Evolutionary conservation across 257 asterid species (phyloP).

Genomic region (Solanum rostratum): DNA sequence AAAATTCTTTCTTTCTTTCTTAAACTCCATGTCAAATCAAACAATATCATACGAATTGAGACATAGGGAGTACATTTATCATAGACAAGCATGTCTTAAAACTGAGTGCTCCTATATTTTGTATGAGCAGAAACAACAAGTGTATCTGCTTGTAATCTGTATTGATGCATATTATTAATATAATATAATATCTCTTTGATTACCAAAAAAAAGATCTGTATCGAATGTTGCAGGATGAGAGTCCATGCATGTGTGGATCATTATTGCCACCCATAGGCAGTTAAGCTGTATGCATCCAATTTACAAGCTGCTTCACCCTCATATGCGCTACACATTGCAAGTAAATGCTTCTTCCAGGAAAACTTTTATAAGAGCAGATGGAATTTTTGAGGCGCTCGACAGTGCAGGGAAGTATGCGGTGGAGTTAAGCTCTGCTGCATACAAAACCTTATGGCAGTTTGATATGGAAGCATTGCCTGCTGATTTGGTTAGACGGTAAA

Average conservation of each 20-base stretch:
- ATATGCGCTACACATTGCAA: slow-evolving; percentile 42
- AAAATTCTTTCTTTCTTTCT: too few relatives aligned
- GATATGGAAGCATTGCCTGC: slow-evolving; percentile 2
- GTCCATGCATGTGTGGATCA: not conserved
- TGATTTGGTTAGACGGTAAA: not conserved
- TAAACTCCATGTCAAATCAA: too few relatives aligned
- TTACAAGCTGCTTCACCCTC: slow-evolving; percentile 72
- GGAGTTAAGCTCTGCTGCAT: not conserved
- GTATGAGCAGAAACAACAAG: too few relatives aligned
- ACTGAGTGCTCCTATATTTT: too few relatives aligned
- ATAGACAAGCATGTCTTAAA: too few relatives aligned
- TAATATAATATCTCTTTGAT: too few relatives aligned
- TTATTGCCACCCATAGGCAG: slow-evolving; percentile 60
- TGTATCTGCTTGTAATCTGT: too few relatives aligned
- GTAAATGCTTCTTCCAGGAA: not conserved
- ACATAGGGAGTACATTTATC: too few relatives aligned
- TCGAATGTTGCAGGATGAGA: not conserved
- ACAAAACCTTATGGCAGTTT: not conserved
- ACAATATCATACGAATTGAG: too few relatives aligned
- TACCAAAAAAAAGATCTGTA: not conserved
- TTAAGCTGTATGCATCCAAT: slow-evolving; percentile 85
- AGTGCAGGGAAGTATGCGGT: not conserved
- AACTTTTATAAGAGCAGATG: not conserved
- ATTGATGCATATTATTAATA: too few relatives aligned
- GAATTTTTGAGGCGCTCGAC: not conserved